These are phyloP conservation scores for Begonia loranthoides DNA, from an alignment of 306 rosid species.

Conservation along the genomic window DNA sequence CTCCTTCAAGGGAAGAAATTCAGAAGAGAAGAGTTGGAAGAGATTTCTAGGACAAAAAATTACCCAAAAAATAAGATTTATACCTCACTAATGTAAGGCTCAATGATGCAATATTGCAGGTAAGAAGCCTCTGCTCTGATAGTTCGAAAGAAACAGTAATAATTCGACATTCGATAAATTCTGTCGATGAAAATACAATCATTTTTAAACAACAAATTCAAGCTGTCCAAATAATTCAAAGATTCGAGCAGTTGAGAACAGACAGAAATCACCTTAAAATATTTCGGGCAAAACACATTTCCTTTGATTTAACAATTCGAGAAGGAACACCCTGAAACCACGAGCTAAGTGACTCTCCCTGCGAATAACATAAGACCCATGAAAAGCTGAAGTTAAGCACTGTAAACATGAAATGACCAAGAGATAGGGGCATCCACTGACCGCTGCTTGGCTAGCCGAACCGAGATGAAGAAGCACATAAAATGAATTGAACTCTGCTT, in stretches of 20 bases:
- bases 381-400: constrained; percentile 11
- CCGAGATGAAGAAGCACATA: constrained; percentile 84
- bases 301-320: constrained; percentile 52
- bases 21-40: not conserved
- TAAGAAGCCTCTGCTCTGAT: constrained; percentile 53
- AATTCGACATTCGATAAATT: constrained; percentile 53
- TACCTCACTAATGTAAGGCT: constrained; percentile 73
- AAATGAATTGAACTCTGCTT: constrained; percentile 76
- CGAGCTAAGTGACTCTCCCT: constrained; percentile 77
- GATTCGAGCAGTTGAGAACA: constrained; percentile 7
- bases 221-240: not conserved
- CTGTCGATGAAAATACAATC: constrained; percentile 30
- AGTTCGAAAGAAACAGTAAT: constrained; percentile 40
- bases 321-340: constrained; percentile 59
- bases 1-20: not conserved
- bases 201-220: not conserved
- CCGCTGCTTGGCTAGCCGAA: constrained; percentile 49
- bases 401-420: constrained; percentile 18
- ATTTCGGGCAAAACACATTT: constrained; percentile 64
- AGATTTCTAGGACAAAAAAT: not conserved
- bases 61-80: not conserved
- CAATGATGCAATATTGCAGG: constrained; percentile 73
- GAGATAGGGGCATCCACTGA: constrained; percentile 10
- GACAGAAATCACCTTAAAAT: constrained; percentile 40
- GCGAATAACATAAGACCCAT: constrained; percentile 15